These are phyloP conservation scores for Phlyctochytrium planicorne DNA, from an alignment of 192 early-diverging fungal species.

Conservation along the genomic window DNA sequence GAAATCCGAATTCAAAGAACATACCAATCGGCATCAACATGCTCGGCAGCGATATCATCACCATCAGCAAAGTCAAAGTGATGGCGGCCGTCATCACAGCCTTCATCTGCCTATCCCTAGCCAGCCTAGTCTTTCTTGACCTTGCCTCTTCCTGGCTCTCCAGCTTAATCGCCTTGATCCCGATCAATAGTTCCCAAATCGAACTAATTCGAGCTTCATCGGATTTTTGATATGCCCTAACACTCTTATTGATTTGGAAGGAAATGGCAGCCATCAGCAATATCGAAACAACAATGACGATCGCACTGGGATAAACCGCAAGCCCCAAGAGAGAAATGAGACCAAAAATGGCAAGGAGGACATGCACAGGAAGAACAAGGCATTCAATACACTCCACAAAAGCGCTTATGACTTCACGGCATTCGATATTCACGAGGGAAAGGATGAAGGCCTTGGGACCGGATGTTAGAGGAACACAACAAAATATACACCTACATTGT, in stretches of 20 bases:
- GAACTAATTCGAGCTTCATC: neutral
- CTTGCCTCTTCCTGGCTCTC: neutral
- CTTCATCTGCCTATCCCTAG: neutral
- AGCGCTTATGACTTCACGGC: neutral
- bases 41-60: neutral
- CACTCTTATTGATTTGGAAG: neutral
- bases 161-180: neutral
- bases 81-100: neutral
- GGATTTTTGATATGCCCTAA: neutral
- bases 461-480: neutral
- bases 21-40: neutral
- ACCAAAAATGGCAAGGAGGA: neutral
- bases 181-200: neutral
- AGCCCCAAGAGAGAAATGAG: neutral
- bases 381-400: neutral
- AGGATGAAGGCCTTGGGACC: neutral
- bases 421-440: neutral
- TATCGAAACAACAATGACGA: neutral
- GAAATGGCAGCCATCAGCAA: neutral
- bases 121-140: neutral
- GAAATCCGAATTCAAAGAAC: neutral
- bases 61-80: neutral
- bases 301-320: neutral
- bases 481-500: too few species aligned
- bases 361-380: neutral